Evolutionary conservation across 306 rosid species (phyloP), one percentile per base, ranked within the genome.

Genomic region (Medicago lupulina): DNA sequence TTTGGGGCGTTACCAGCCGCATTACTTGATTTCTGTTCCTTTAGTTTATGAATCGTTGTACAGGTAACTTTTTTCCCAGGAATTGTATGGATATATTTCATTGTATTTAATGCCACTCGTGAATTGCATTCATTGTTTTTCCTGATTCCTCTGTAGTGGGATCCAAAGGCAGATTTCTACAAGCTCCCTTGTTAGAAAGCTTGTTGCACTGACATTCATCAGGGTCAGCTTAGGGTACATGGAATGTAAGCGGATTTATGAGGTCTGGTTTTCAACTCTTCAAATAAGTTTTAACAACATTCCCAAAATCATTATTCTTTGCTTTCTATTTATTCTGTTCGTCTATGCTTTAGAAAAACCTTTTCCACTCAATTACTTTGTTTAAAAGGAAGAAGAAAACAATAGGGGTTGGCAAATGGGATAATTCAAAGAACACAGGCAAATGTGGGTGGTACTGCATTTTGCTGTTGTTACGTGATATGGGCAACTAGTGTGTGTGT

Each of bases 131-230:
- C 12, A 44, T 12, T 44, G 4, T 44, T 12, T 44, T 44, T 44
- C 50, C 0, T 43, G 49, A 43, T 44, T 44, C 50, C 50, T 12
- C n/a, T 44, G 50, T 44, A 44, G 50, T 44, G 50, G 50, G 50
- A 44, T 44, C n/a, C 50, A 44, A n/a, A 44, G 54, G 82, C 98
- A 93, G 83, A 88, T 93, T 68, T 85, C 92, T 59, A 69, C 87
- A 12, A 86, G 98, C 85, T 84, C 94, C 53, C 50, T 51, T 64
- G 75, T 75, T 31, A 91, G 93, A 71, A 91, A 89, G 91, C 90
- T 93, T 85, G 76, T 93, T 14, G 98, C 91, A 53, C 84, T 87
- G 51, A 77, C 96, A 82, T 91, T 91, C 78, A 67, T 93, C 76
- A 73, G 82, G 73, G 67, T 83, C 85, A 93, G 98, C 87, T 49